Conservation (phyloP, 2,329 filamentous ascomycete genomes). For the Onygenales sp. region DNA sequence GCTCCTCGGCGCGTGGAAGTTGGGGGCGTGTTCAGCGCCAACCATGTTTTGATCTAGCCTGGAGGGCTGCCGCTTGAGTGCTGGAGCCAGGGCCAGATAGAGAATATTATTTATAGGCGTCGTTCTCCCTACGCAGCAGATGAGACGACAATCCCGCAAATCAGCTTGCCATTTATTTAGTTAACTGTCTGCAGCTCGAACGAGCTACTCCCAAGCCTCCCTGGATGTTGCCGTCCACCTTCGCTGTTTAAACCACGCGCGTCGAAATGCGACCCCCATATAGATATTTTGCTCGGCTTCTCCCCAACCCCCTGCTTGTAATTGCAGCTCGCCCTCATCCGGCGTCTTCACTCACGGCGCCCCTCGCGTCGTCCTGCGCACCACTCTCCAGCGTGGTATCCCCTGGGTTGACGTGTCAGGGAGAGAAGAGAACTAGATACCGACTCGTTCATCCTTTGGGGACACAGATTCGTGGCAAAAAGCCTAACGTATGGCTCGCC, state of each 20-base stretch:
- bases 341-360: neutral
- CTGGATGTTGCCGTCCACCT: neutral
- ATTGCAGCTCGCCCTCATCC: neutral
- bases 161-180: too few species aligned
- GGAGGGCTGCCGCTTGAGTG: too few species aligned
- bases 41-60: too few species aligned
- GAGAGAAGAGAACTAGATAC: conserved; percentile 7
- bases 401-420: conserved; percentile 5
- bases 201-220: neutral
- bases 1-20: too few species aligned
- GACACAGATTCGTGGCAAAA: conserved; percentile 2
- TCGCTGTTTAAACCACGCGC: neutral
- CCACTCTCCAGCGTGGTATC: conserved; percentile 5
- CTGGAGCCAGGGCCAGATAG: too few species aligned
- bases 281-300: neutral
- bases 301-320: neutral
- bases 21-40: too few species aligned
- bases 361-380: neutral
- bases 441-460: conserved; percentile 9
- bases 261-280: neutral
- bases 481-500: conserved; percentile 8
- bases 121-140: too few species aligned
- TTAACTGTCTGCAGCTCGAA: too few species aligned
- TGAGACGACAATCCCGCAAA: too few species aligned
- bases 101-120: too few species aligned